Conservation (phyloP, 768 basidiomycete genomes). For the Crepidotus variabilis region DNA sequence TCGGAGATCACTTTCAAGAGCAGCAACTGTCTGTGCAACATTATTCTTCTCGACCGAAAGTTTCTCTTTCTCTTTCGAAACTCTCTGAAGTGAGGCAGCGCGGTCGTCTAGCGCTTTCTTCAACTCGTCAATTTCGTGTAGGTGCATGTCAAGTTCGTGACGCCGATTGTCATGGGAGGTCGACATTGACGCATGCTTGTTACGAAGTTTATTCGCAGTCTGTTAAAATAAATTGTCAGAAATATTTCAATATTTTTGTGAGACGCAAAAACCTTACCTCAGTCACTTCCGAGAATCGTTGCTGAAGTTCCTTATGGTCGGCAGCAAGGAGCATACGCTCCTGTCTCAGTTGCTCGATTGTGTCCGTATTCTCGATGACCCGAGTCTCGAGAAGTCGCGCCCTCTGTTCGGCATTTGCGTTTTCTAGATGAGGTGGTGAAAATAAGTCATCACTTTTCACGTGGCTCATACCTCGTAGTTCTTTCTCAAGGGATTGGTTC, state of each 20-base stretch:
- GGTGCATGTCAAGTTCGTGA: slow-evolving; percentile 68
- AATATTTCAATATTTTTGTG: background rate
- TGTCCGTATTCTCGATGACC: slow-evolving; percentile 64
- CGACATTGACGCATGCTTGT: slow-evolving; percentile 57
- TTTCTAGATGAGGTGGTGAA: slow-evolving; percentile 36
- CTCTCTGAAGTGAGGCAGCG: slow-evolving; percentile 57
- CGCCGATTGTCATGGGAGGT: slow-evolving; percentile 68
- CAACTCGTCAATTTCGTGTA: slow-evolving; percentile 75
- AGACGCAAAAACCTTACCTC: slow-evolving; percentile 45
- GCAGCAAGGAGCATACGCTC: slow-evolving; percentile 67
- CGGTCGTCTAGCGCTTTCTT: slow-evolving; percentile 59
- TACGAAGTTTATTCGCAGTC: slow-evolving; percentile 49
- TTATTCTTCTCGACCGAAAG: slow-evolving; percentile 60
- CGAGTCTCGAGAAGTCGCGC: slow-evolving; percentile 63
- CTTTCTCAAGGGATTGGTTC: slow-evolving; percentile 68
- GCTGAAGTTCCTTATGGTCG: slow-evolving; percentile 74
- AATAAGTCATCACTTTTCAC: background rate
- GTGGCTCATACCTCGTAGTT: slow-evolving; percentile 56
- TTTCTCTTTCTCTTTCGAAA: slow-evolving; percentile 61
- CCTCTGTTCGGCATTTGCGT: slow-evolving; percentile 68
- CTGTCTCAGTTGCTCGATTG: slow-evolving; percentile 71
- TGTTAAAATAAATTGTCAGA: slow-evolving; percentile 23
- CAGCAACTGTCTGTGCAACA: slow-evolving; percentile 61
- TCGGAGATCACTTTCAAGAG: slow-evolving; percentile 68
- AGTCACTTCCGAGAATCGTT: slow-evolving; percentile 58